Evolutionary conservation across 106 monocot genomes (phyloP), one percentile per base, ranked within the genome.

Genomic region (Allium sativum): DNA sequence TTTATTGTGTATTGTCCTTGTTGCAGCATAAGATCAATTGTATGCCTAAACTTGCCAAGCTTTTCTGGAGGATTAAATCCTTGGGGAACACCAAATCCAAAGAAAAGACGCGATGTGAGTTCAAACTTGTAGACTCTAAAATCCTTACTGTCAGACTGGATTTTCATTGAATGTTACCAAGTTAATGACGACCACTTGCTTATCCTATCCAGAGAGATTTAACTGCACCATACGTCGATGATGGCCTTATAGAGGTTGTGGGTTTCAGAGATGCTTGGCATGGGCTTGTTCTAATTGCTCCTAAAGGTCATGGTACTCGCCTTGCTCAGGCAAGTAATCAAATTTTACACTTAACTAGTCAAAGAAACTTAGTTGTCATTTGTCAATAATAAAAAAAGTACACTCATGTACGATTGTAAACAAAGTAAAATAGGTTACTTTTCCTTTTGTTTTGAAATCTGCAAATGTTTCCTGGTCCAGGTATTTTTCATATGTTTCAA

Each of bases 231-330:
- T 88, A 62, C 61, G 84, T 88, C 7, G 82, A 98, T 74, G 96
- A 98, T 58, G 79, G 82, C 56, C 78, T 88, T 68, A 70, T 98
- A 50, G 96, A 91, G 68, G 68, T 98, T 54, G 96, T 98, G 7
- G 96, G 96, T 11, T 98, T 98, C 65, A 80, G 84, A 73, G 84
- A 98, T 78, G 96, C 96, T 21, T 98, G 96, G 91, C 90, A 98
- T 76, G 91, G 96, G 0, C 91, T 98, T 48, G 65, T 88, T 64
- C 72, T 98, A 69, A 66, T 98, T 62, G 69, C 96, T 61, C 79
- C 96, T 12, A 85, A 81, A 48, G 96, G 87, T 8, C 96, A 98
- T 63, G 96, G 91, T 0, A 91, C 84, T 62, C 91, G 96, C 18
- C 84, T 98, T 21, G 91, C 96, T 20, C 94, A 95, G 80, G 90